A percentile compares a stretch with the other conserved stretches of the same genome.
These are phyloP conservation scores for Diaporthe australafricana DNA, from an alignment of 2,329 filamentous ascomycete genomes.

Conservation along the genomic window DNA sequence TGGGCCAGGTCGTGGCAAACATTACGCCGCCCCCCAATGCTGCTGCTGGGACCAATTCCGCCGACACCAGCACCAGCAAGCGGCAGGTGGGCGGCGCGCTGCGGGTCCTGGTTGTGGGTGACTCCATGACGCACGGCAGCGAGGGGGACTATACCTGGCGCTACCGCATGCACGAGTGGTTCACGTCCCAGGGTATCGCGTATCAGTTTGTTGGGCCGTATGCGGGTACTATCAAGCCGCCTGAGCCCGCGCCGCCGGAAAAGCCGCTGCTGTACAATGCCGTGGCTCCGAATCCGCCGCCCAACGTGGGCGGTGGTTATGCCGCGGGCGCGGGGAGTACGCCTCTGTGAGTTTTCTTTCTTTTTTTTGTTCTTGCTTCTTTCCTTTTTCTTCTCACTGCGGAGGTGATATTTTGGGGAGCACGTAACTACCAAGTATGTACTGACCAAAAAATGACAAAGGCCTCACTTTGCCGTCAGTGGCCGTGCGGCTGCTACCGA, in stretches of 20 bases:
- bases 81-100: constrained; percentile 27
- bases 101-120: constrained; percentile 49
- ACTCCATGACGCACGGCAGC: constrained; percentile 51
- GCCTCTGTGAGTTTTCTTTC: neutral
- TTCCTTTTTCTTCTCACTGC: neutral
- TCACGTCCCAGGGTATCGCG: constrained; percentile 41
- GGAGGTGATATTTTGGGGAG: too few relatives aligned
- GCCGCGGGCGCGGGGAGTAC: neutral
- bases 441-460: constrained; percentile 42
- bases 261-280: neutral
- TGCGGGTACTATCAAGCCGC: constrained; percentile 43
- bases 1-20: constrained; percentile 2
- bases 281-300: neutral
- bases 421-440: neutral
- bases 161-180: constrained; percentile 54
- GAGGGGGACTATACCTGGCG: constrained; percentile 56
- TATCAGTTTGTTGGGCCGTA: constrained; percentile 51
- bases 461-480: constrained; percentile 47
- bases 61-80: neutral
- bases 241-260: neutral
- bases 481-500: constrained; percentile 47
- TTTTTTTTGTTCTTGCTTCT: neutral
- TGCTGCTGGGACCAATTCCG: too few relatives aligned
- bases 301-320: neutral
- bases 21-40: neutral